phyloP scores from a whole-genome alignment of 345 rosid genomes.

The Erodium maritimum region DNA sequence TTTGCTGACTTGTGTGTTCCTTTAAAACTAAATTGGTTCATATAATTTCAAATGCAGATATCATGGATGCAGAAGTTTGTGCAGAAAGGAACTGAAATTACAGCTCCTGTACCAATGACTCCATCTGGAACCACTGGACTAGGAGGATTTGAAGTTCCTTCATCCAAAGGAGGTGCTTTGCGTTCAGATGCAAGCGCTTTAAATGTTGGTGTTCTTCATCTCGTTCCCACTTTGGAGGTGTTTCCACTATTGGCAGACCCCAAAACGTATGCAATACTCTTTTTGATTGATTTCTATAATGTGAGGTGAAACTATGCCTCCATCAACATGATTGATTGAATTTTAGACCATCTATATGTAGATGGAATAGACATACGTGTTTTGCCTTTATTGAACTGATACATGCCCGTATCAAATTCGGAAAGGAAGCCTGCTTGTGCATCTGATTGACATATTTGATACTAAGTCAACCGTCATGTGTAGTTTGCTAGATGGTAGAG shows the following conservation, averaged over 20 bases:
- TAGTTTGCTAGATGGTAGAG: no score
- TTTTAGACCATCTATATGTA: not conserved
- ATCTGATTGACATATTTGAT: not conserved
- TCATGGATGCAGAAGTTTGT: conserved; percentile 99
- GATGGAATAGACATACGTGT: not conserved
- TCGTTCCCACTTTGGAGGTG: conserved; percentile 90
- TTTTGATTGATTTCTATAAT: not conserved
- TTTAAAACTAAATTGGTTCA: conserved; percentile 2
- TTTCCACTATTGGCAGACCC: conserved; percentile 76
- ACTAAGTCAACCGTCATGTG: no score
- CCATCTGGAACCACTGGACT: conserved; percentile 94
- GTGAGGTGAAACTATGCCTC: not conserved
- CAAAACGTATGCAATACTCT: conserved; percentile 47
- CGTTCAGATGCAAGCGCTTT: conserved; percentile 97
- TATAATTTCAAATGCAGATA: conserved; percentile 40
- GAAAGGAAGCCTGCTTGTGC: not conserved
- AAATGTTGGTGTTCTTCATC: conserved; percentile 94
- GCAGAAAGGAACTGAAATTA: conserved; percentile 84
- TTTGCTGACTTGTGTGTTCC: conserved; percentile 2
- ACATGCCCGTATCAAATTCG: not conserved
- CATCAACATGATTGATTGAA: not conserved
- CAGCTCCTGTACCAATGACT: conserved; percentile 97
- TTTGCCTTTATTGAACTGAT: not conserved
- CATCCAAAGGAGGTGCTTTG: conserved; percentile 76
- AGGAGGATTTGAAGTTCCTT: conserved; percentile 98